These are phyloP conservation scores for Gypsophila paniculata DNA, from an alignment of 179 eudicot species.

Conservation along the genomic window DNA sequence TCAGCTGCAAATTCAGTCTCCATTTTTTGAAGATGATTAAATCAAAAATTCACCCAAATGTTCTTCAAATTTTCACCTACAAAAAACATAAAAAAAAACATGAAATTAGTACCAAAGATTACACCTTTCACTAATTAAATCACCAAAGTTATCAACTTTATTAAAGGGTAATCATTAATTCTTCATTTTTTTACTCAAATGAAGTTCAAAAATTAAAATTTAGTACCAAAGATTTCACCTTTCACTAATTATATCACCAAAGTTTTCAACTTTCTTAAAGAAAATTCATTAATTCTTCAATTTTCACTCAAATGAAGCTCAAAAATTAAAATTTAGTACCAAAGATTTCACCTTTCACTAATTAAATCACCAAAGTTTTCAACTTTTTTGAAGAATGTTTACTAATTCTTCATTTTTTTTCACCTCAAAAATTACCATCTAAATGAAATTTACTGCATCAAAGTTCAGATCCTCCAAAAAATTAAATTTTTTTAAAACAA, in stretches of 20 bases:
- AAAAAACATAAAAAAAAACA: slow-evolving; percentile 12
- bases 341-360: slow-evolving; percentile 4
- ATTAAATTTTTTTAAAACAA: not conserved
- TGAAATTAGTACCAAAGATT: slow-evolving; percentile 22
- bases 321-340: no score
- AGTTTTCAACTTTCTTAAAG: not conserved
- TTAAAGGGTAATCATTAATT: not conserved
- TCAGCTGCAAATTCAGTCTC: slow-evolving; percentile 46
- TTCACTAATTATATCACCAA: not conserved
- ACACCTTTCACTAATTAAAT: not conserved
- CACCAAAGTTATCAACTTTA: not conserved
- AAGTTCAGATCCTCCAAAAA: slow-evolving; percentile 26
- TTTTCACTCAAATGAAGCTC: slow-evolving; percentile 15
- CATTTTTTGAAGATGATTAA: slow-evolving; percentile 40
- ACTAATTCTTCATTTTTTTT: not conserved
- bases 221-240: slow-evolving; percentile 6
- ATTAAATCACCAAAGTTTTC: not conserved
- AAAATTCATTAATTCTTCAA: not conserved
- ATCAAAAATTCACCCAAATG: slow-evolving; percentile 10
- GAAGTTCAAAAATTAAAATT: slow-evolving; percentile 12
- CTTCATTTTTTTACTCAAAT: slow-evolving; percentile 10
- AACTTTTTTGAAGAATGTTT: not conserved
- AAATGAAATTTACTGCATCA: not conserved
- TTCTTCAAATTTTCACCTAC: slow-evolving; percentile 18
- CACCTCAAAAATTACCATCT: not conserved